Evolutionary conservation across 2,329 filamentous ascomycete species (phyloP), one percentile per base, ranked within the genome.

Genomic region (Cordyceps fumosorosea): DNA sequence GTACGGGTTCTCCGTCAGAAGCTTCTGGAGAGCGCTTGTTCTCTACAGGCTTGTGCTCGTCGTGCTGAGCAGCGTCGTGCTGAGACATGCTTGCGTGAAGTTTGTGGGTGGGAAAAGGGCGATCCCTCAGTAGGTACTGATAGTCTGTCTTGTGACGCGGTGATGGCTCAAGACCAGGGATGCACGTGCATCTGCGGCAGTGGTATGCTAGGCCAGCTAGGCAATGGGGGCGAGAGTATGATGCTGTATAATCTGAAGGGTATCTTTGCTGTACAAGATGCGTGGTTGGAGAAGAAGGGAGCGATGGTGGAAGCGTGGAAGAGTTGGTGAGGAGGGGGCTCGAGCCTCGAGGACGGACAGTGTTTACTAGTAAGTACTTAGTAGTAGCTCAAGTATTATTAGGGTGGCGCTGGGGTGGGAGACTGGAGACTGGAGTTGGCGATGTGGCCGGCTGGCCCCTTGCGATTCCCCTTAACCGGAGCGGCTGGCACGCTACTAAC

Each of bases 81-180:
- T 68, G 63, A 44, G 67, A 64, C 67, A 68, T 68, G 62, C 20
- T 64, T 57, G 53, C 48, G 54, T 62, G 14, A 34, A 34, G n/a
- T 18, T 45, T 20, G 26, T 16, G 24, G 26, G 29, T n/a, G 20
- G 51, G 10, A 50, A 48, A 40, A 26, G 40, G 24, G 26, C 18
- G 42, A 16, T 37, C 42, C 1, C 16, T 44, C 42, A n/a, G 42
- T 44, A 44, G 42, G 16, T 44, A 4, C 3, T 18, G 53, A 18
- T 45, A 4, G 60, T 47, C 8, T 45, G 26, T 34, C 45, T 57
- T 53, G 60, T 62, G 47, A 52, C 48, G 47, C 20, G n/a, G 48
- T 54, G 47, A 54, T 52, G 40, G n/a, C 40, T 53, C n/a, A 24
- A 47, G 34, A 55, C 54, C 6, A 3, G 20, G 24, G 47, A 58